These are phyloP conservation scores for Juglanconis juglandina DNA, from an alignment of 2,329 filamentous ascomycete species.

Conservation along the genomic window DNA sequence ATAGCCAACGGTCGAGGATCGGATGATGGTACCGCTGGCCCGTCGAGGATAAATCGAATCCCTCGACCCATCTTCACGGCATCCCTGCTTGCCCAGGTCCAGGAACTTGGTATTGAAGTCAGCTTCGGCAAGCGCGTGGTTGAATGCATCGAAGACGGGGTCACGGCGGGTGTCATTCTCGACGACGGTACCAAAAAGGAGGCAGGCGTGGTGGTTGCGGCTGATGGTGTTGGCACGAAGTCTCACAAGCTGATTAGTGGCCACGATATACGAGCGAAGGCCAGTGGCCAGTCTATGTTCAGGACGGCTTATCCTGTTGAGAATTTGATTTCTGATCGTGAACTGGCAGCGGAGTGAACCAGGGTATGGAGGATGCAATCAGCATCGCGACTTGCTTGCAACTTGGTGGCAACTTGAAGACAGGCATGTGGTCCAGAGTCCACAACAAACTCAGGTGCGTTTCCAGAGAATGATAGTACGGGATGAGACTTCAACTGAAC, in stretches of 20 bases:
- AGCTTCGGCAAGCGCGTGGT: slow-evolving; percentile 19
- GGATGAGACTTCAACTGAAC: too few relatives aligned
- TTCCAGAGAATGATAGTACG: too few relatives aligned
- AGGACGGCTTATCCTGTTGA: slow-evolving; percentile 21
- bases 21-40: slow-evolving; percentile 3
- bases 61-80: slow-evolving; percentile 21
- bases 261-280: slow-evolving; percentile 19
- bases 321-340: slow-evolving; percentile 31
- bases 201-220: slow-evolving; percentile 29
- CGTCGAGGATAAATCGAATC: background rate
- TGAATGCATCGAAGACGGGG: slow-evolving; percentile 12
- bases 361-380: slow-evolving; percentile 38
- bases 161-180: slow-evolving; percentile 1
- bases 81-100: slow-evolving; percentile 20
- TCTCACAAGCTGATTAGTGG: slow-evolving; percentile 22
- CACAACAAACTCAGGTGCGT: slow-evolving; percentile 12
- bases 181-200: slow-evolving; percentile 21
- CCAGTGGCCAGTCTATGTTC: slow-evolving; percentile 25
- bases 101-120: slow-evolving; percentile 19
- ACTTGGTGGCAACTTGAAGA: slow-evolving; percentile 37
- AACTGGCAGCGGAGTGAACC: slow-evolving; percentile 39
- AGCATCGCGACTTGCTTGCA: slow-evolving; percentile 37
- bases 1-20: background rate
- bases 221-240: slow-evolving; percentile 30
- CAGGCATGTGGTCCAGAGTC: slow-evolving; percentile 21